Percentiles rank a stretch among this genome's conserved stretches.
These are phyloP conservation scores for Gamarada debralockiae DNA, from an alignment of 495 filamentous ascomycete genomes.

Conservation along the genomic window DNA sequence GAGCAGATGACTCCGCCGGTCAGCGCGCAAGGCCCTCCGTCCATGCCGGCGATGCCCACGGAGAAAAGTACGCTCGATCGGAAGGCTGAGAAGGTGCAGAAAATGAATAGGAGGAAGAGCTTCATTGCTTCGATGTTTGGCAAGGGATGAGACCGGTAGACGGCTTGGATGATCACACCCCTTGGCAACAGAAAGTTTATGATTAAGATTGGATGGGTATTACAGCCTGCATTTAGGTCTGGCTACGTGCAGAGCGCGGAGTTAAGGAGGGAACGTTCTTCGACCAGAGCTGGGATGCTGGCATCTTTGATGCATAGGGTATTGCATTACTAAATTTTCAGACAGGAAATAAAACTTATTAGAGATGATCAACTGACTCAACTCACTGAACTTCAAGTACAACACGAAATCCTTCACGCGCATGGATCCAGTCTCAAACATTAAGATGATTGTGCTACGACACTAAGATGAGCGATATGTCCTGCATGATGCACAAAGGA, in stretches of 20 bases:
- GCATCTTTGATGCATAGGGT: neutral
- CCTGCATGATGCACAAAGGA: slow-evolving; percentile 1
- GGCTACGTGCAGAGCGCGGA: slow-evolving; percentile 4
- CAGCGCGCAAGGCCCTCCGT: slow-evolving; percentile 15
- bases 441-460: neutral
- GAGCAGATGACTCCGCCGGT: slow-evolving; percentile 23
- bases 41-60: slow-evolving; percentile 18
- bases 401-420: too few species aligned
- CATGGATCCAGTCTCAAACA: neutral
- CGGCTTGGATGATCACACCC: too few species aligned
- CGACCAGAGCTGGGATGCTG: neutral
- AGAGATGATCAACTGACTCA: too few species aligned
- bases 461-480: neutral
- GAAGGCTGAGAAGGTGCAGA: slow-evolving; percentile 34
- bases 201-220: neutral
- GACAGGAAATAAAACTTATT: too few species aligned
- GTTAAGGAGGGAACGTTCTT: neutral
- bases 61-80: slow-evolving; percentile 25
- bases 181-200: too few species aligned
- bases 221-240: neutral
- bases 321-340: neutral
- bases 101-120: slow-evolving; percentile 43
- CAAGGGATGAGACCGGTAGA: slow-evolving; percentile 12
- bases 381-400: too few species aligned
- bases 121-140: slow-evolving; percentile 46